Evolutionary conservation across 805 yeast genomes (phyloP).

Genomic region (Lipomyces spencermartinsiae): DNA sequence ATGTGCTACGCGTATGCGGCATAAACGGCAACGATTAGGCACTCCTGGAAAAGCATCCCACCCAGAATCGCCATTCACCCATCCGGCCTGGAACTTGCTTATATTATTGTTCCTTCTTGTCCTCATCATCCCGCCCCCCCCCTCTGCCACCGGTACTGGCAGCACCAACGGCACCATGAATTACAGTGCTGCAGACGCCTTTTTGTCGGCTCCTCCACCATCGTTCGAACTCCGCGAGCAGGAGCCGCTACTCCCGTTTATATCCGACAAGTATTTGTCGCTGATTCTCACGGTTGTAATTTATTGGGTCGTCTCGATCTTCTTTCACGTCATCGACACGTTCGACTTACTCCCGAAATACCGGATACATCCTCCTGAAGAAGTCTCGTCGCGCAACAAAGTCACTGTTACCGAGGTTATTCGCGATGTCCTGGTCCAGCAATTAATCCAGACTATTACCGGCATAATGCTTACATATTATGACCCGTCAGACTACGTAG

Average conservation of each 20-base stretch:
- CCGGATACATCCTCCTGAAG: constrained; percentile 92
- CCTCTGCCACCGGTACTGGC: not conserved
- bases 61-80: not conserved
- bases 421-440: constrained; percentile 84
- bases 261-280: constrained; percentile 77
- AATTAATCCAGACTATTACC: constrained; percentile 75
- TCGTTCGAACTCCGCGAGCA: constrained; percentile 32
- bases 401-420: constrained; percentile 74
- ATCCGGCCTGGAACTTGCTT: not conserved
- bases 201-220: constrained; percentile 36
- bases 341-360: constrained; percentile 78
- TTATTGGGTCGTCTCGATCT: constrained; percentile 79
- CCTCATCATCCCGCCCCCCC: not conserved
- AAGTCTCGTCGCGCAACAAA: constrained; percentile 75
- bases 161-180: constrained; percentile 12
- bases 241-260: constrained; percentile 57
- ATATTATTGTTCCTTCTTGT: not conserved
- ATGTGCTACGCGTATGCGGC: too few species aligned
- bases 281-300: constrained; percentile 76
- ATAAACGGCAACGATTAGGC: too few species aligned
- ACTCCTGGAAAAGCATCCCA: too few species aligned
- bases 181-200: constrained; percentile 19
- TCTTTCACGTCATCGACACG: constrained; percentile 78
- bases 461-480: constrained; percentile 63
- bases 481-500: constrained; percentile 52